Evolutionary conservation across 352 stramenopile genomes (phyloP).

Genomic region (Pythium grandisporangium): DNA sequence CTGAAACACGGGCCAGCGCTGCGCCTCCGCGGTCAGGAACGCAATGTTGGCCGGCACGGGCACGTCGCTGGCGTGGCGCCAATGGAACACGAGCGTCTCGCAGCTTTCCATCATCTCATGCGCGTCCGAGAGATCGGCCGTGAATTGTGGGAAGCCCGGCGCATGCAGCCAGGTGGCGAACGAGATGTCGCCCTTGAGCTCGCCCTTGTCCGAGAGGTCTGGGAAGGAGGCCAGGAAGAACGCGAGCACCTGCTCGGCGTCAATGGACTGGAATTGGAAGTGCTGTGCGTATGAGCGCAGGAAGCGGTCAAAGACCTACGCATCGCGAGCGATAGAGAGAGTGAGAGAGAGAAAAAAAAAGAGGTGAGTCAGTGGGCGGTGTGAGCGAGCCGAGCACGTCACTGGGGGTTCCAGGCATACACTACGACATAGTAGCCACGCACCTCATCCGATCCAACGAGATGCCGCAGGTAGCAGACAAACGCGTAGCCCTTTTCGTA

Average conservation of each 20-base stretch:
- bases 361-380: background rate
- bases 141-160: conserved; percentile 47
- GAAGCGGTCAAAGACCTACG: conserved; percentile 64
- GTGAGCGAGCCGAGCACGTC: too few species aligned
- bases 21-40: conserved; percentile 49
- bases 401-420: too few species aligned
- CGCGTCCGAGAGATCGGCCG: conserved; percentile 50
- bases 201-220: conserved; percentile 29
- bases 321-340: too few species aligned
- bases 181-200: conserved; percentile 50
- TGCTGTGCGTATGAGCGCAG: conserved; percentile 51
- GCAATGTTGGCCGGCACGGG: conserved; percentile 54
- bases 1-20: conserved; percentile 44
- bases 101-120: conserved; percentile 63
- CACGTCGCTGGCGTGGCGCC: conserved; percentile 29
- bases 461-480: conserved; percentile 57
- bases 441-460: conserved; percentile 59
- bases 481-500: conserved; percentile 81
- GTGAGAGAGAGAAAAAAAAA: background rate
- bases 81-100: conserved; percentile 57
- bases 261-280: conserved; percentile 72
- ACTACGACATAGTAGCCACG: too few species aligned
- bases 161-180: conserved; percentile 64
- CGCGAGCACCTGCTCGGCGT: conserved; percentile 53
- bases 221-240: conserved; percentile 69